phyloP scores from a whole-genome alignment of 805 yeast genomes.

The Candida bentonensis region DNA sequence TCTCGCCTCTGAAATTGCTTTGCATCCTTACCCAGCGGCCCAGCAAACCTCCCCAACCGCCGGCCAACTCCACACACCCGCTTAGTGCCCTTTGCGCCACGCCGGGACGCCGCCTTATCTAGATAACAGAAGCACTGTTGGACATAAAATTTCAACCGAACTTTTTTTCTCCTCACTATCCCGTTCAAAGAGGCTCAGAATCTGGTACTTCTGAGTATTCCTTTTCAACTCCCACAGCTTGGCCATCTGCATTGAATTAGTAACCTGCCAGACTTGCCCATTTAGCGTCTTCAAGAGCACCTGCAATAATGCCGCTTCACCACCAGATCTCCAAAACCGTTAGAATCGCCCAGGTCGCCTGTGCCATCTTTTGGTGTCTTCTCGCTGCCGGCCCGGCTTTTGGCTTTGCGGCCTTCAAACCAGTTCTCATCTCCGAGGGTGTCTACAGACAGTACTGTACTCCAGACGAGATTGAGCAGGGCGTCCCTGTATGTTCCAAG shows the following conservation, averaged over 20 bases:
- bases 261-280: too few relatives aligned
- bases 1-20: too few relatives aligned
- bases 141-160: too few relatives aligned
- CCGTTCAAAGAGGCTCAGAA: neutral
- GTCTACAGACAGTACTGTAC: conserved; percentile 55
- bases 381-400: conserved; percentile 87
- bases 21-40: too few relatives aligned
- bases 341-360: conserved; percentile 34
- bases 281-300: too few relatives aligned
- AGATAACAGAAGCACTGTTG: too few relatives aligned
- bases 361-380: conserved; percentile 79
- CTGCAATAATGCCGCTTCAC: neutral
- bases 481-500: conserved; percentile 35
- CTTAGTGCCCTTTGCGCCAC: too few relatives aligned
- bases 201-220: neutral
- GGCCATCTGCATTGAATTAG: too few relatives aligned
- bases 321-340: neutral
- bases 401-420: conserved; percentile 92
- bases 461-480: conserved; percentile 14
- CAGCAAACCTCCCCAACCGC: too few relatives aligned
- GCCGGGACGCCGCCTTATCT: too few relatives aligned
- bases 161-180: too few relatives aligned
- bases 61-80: too few relatives aligned
- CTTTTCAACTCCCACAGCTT: neutral
- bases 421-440: conserved; percentile 62